Evolutionary conservation across 140 eudicot species (phyloP), one percentile per base, ranked within the genome.

Genomic region (Oenanthe javanica): DNA sequence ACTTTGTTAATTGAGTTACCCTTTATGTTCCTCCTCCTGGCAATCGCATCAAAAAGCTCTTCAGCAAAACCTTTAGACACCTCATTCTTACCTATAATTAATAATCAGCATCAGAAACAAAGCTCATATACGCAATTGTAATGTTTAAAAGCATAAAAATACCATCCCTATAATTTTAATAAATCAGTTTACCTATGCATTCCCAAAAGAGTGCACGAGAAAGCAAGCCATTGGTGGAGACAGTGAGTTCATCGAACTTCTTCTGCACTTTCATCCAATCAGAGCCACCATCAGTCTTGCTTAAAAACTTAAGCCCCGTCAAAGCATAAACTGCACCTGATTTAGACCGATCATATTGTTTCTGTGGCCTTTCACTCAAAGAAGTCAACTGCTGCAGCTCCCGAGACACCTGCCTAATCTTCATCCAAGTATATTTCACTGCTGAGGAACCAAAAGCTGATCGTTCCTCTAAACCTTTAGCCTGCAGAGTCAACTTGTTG

Each of bases 1-100:
- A 55, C 85, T 80, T 90, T 91, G 79, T 85, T 87, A 47, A 93
- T 86, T 43, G 75, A 72, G 5, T 82, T 91, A 5, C 87, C 88
- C 14, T 78, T 79, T 16, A 91, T 85, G 47, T 79, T 84, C 77
- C 92, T 78, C 75, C 96, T 82, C 38, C 97, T 84, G 0, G 80
- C 45, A 19, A 93, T 88, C 3, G 97, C 96, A 72, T 93, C 96
- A 43, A 91, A 91, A 6, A 93, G 79, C 84, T 88, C 92, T 43
- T 84, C 88, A 2, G 97, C 96, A 57, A 93, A 93, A 55, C 87
- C 98, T 66, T 91, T 81, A 0, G 95, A 93, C 47, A 85, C 90
- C 81, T 87, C 84, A 23, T 90, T 85, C 96, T 89, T 91, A 77
- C 96, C 96, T 91, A 70, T 16, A 66, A 75, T 36, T 36, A 36